Evolutionary conservation across 768 basidiomycete genomes (phyloP).

Genomic region (Suillus americanus): DNA sequence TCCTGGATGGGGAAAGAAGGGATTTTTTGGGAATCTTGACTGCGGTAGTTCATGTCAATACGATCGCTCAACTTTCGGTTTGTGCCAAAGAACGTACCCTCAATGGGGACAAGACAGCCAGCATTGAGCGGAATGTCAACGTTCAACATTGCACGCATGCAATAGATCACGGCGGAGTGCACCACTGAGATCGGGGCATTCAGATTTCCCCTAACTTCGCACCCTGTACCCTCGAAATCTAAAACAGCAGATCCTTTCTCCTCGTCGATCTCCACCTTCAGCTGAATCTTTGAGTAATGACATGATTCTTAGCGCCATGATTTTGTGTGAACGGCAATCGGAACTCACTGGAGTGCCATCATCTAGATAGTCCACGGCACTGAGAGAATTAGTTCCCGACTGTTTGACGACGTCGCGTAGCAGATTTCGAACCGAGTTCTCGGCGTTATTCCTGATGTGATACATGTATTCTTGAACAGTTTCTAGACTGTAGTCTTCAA

Average conservation of each 20-base stretch:
- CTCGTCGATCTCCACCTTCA: constrained; percentile 77
- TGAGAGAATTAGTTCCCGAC: constrained; percentile 61
- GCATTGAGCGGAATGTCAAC: constrained; percentile 91
- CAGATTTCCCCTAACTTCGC: constrained; percentile 81
- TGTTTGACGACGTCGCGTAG: constrained; percentile 73
- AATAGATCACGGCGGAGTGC: constrained; percentile 87
- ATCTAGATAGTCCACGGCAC: constrained; percentile 81
- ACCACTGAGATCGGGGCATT: constrained; percentile 86
- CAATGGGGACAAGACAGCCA: constrained; percentile 86
- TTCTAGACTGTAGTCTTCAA: constrained; percentile 80
- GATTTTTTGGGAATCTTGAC: constrained; percentile 82
- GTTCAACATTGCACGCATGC: constrained; percentile 85
- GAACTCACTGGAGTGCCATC: constrained; percentile 76
- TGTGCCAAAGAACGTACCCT: constrained; percentile 45
- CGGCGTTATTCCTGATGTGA: constrained; percentile 87
- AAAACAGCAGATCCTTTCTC: constrained; percentile 73
- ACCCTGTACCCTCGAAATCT: constrained; percentile 84
- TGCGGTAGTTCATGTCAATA: constrained; percentile 23
- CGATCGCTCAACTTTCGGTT: background rate
- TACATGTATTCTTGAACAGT: constrained; percentile 95
- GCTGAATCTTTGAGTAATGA: constrained; percentile 51
- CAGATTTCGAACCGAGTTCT: constrained; percentile 80
- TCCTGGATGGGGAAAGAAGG: constrained; percentile 76
- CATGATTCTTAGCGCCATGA: constrained; percentile 1
- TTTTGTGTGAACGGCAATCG: background rate